Evolutionary conservation across 2,329 filamentous ascomycete species (phyloP).

Genomic region (Phaeophleospora eucalypticola): DNA sequence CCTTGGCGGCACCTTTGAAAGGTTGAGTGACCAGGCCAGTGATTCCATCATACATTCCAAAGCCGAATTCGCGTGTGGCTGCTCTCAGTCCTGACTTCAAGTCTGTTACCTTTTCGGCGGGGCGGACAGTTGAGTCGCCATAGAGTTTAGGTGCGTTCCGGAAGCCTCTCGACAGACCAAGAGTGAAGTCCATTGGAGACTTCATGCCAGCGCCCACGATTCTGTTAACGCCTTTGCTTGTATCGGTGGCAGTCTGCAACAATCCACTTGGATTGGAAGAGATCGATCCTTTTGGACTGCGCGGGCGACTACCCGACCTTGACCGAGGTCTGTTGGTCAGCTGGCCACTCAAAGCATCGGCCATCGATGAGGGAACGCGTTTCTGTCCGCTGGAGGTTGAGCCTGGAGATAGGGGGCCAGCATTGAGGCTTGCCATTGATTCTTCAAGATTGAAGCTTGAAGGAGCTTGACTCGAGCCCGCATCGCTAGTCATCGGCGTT

Average conservation of each 20-base stretch:
- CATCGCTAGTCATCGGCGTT: slow-evolving; percentile 7
- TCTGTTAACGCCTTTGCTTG: slow-evolving; percentile 34
- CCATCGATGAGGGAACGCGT: slow-evolving; percentile 19
- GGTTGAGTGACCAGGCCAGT: slow-evolving; percentile 73
- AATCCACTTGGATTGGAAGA: slow-evolving; percentile 12
- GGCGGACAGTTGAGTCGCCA: slow-evolving; percentile 75
- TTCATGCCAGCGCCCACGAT: slow-evolving; percentile 50
- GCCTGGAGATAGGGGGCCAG: slow-evolving; percentile 19
- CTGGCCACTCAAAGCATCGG: slow-evolving; percentile 22
- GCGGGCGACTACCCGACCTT: slow-evolving; percentile 20
- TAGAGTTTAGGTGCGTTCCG: slow-evolving; percentile 84
- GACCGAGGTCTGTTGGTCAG: slow-evolving; percentile 17
- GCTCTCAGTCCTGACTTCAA: slow-evolving; percentile 71
- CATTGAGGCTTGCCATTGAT: slow-evolving; percentile 25
- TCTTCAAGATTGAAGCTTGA: slow-evolving; percentile 32
- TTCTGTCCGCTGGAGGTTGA: slow-evolving; percentile 9
- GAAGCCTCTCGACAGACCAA: slow-evolving; percentile 79
- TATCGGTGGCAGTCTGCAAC: slow-evolving; percentile 29
- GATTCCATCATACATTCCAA: slow-evolving; percentile 71
- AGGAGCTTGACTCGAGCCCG: slow-evolving; percentile 17
- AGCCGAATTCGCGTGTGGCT: slow-evolving; percentile 64
- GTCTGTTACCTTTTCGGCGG: slow-evolving; percentile 73
- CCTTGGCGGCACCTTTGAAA: slow-evolving; percentile 58
- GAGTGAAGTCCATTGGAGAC: slow-evolving; percentile 78
- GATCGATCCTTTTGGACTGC: slow-evolving; percentile 11